Conservation (phyloP, 2,329 filamentous ascomycete genomes). For the Venturiaceae sp. region DNA sequence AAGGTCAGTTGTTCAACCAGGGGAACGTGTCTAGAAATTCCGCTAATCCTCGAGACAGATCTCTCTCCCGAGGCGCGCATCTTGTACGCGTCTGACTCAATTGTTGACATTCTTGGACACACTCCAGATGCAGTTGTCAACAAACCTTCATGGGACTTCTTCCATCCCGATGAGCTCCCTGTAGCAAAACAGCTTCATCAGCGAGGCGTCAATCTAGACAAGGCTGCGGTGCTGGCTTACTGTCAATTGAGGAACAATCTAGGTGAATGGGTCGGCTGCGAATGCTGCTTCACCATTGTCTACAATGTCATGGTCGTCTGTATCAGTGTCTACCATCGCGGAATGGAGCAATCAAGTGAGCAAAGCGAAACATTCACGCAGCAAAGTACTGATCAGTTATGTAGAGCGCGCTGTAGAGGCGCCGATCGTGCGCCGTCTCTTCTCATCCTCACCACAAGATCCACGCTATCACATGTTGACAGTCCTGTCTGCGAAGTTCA, state of each 20-base stretch:
- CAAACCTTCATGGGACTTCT: slow-evolving; percentile 75
- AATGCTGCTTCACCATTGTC: slow-evolving; percentile 83
- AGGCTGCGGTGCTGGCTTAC: slow-evolving; percentile 76
- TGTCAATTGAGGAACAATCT: slow-evolving; percentile 59
- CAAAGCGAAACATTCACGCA: background rate
- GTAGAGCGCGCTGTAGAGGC: slow-evolving; percentile 70
- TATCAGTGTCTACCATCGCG: slow-evolving; percentile 62
- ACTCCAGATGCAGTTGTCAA: slow-evolving; percentile 65
- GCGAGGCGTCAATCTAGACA: slow-evolving; percentile 67
- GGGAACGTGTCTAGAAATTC: slow-evolving; percentile 2
- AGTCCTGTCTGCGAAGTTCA: slow-evolving; percentile 73
- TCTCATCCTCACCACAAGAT: slow-evolving; percentile 71
- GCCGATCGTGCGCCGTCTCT: slow-evolving; percentile 67
- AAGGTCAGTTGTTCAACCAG: slow-evolving; percentile 50
- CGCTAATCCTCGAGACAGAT: slow-evolving; percentile 39
- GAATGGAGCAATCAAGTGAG: slow-evolving; percentile 38
- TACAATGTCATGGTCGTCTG: slow-evolving; percentile 82
- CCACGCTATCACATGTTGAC: slow-evolving; percentile 79
- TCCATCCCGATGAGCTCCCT: slow-evolving; percentile 71
- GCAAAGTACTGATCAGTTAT: slow-evolving; percentile 11
- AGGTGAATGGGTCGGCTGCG: slow-evolving; percentile 67
- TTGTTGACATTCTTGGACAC: slow-evolving; percentile 75
- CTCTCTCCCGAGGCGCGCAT: slow-evolving; percentile 67
- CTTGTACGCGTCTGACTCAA: slow-evolving; percentile 74
- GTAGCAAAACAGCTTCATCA: slow-evolving; percentile 64